Conservation (phyloP, 176 grass and related monocot species). For the Hyparrhenia diplandra region DNA sequence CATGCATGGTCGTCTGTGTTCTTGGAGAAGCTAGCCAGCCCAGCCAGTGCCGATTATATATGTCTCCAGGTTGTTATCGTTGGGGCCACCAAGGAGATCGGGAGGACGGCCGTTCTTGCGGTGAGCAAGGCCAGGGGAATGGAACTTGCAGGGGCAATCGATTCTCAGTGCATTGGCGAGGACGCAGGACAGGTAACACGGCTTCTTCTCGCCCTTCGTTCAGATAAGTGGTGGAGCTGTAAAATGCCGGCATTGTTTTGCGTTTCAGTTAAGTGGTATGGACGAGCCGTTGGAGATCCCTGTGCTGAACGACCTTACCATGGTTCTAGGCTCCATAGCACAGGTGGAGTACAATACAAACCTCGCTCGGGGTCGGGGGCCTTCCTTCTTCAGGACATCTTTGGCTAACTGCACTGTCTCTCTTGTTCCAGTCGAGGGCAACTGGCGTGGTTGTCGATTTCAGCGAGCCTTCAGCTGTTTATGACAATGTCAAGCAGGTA, state of each 20-base stretch:
- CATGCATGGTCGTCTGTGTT: background rate
- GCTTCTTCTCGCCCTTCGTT: slow-evolving; percentile 3
- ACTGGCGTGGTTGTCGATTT: slow-evolving; percentile 86
- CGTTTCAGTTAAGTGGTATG: slow-evolving; percentile 66
- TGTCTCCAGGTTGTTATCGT: slow-evolving; percentile 66
- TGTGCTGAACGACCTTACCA: slow-evolving; percentile 84
- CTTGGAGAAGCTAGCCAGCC: background rate
- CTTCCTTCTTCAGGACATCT: background rate
- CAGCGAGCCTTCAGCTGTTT: slow-evolving; percentile 70
- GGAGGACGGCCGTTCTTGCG: slow-evolving; percentile 53
- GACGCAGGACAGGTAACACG: slow-evolving; percentile 61
- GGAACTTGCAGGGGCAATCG: slow-evolving; percentile 73
- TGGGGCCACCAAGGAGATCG: slow-evolving; percentile 68
- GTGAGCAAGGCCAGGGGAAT: slow-evolving; percentile 77
- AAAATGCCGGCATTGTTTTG: background rate
- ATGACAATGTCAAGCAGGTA: slow-evolving; percentile 96
- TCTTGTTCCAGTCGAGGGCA: slow-evolving; percentile 47
- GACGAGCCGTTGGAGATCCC: slow-evolving; percentile 88
- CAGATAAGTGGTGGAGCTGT: too few relatives aligned
- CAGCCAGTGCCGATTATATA: too few relatives aligned
- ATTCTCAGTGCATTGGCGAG: slow-evolving; percentile 48
- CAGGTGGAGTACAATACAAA: slow-evolving; percentile 11
- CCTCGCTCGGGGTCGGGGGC: background rate
- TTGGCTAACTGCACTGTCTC: slow-evolving; percentile 10
- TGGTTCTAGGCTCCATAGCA: slow-evolving; percentile 90